Percentiles rank a stretch among this genome's conserved stretches.
phyloP scores from a whole-genome alignment of 352 stramenopile genomes.

The Phytophthora crassamura region DNA sequence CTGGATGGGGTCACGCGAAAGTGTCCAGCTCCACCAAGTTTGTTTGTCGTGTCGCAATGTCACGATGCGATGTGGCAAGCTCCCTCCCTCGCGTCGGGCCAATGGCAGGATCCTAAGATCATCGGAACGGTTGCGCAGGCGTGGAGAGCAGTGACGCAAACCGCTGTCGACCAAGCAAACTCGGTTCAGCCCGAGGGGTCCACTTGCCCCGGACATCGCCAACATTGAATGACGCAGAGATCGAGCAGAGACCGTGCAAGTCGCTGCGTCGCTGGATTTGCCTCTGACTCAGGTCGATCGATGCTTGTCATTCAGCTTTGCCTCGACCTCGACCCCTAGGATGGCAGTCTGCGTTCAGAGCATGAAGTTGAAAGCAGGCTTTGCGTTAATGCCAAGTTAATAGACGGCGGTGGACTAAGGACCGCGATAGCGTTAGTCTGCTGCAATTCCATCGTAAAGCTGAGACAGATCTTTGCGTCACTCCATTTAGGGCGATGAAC shows the following conservation, averaged over 20 bases:
- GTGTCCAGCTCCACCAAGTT: slow-evolving; percentile 7
- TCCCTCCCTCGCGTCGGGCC: slow-evolving; percentile 1
- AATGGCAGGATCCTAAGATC: slow-evolving; percentile 20
- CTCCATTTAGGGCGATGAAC: too few species aligned
- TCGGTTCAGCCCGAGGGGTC: slow-evolving; percentile 13
- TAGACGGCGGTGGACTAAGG: too few species aligned
- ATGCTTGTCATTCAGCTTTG: background rate
- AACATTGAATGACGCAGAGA: slow-evolving; percentile 26
- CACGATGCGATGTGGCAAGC: slow-evolving; percentile 4
- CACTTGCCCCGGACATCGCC: slow-evolving; percentile 18
- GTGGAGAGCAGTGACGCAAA: slow-evolving; percentile 2
- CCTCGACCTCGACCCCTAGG: too few species aligned
- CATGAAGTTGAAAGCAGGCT: too few species aligned
- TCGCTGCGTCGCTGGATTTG: slow-evolving; percentile 1
- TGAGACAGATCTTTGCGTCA: too few species aligned
- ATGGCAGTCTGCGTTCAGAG: too few species aligned
- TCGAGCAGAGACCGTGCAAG: slow-evolving; percentile 10
- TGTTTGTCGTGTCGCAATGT: slow-evolving; percentile 22
- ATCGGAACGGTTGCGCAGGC: slow-evolving; percentile 19
- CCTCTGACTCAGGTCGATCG: too few species aligned
- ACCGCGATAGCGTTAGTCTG: too few species aligned
- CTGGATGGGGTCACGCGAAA: background rate
- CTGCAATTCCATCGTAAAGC: too few species aligned
- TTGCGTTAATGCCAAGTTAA: too few species aligned
- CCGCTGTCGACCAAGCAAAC: slow-evolving; percentile 14